phyloP scores from a whole-genome alignment of 495 filamentous ascomycete species.

The Pyrenopolyporus hunteri region DNA sequence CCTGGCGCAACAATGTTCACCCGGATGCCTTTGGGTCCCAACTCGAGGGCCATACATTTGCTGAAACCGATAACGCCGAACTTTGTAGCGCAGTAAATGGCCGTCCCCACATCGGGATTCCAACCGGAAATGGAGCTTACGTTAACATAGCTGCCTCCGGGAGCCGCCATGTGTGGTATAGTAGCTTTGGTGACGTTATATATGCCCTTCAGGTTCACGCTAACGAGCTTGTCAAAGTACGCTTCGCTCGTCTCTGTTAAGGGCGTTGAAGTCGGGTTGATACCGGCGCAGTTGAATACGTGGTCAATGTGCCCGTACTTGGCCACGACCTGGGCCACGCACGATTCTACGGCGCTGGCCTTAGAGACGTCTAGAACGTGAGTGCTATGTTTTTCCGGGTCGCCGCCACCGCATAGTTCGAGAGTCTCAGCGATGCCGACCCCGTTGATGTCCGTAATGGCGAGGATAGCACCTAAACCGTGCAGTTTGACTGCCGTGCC shows the following conservation, averaged over 20 bases:
- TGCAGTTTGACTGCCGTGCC: slow-evolving; percentile 55
- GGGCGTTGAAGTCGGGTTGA: slow-evolving; percentile 54
- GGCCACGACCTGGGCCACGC: slow-evolving; percentile 39
- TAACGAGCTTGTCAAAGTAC: slow-evolving; percentile 40
- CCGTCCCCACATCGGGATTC: slow-evolving; percentile 44
- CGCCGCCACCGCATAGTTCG: slow-evolving; percentile 20
- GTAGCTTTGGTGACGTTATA: slow-evolving; percentile 47
- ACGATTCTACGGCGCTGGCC: slow-evolving; percentile 30
- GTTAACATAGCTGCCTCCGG: slow-evolving; percentile 46
- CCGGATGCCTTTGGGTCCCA: slow-evolving; percentile 58
- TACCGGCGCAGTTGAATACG: slow-evolving; percentile 61
- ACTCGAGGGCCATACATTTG: slow-evolving; percentile 61
- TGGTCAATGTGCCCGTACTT: slow-evolving; percentile 48
- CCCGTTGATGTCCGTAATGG: slow-evolving; percentile 53
- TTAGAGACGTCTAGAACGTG: slow-evolving; percentile 49
- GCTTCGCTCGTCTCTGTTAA: slow-evolving; percentile 38
- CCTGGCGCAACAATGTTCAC: slow-evolving; percentile 63
- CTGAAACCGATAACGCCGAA: slow-evolving; percentile 60
- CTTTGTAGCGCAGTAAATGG: slow-evolving; percentile 61
- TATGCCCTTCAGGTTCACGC: slow-evolving; percentile 43
- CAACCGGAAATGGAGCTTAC: slow-evolving; percentile 54
- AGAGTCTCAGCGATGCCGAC: slow-evolving; percentile 31
- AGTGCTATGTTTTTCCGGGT: slow-evolving; percentile 32
- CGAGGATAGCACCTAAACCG: slow-evolving; percentile 50
- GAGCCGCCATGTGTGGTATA: slow-evolving; percentile 41